phyloP scores from a whole-genome alignment of 441 rosid species.

The Populus trichocarpa region DNA sequence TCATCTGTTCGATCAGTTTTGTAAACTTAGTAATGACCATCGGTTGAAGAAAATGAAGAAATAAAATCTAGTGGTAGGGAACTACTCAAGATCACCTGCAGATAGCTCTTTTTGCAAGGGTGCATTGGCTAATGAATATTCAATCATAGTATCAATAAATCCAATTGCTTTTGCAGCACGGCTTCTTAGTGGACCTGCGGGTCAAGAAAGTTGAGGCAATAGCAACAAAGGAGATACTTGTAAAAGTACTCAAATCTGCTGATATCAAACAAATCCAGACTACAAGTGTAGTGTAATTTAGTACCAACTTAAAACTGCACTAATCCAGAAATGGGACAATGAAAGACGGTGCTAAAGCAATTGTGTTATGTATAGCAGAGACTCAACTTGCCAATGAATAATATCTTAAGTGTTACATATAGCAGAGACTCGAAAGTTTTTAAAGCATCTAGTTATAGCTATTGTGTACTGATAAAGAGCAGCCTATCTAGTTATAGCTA shows the following conservation, averaged over 20 bases:
- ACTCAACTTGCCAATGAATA: too few species aligned
- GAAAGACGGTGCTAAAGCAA: neutral
- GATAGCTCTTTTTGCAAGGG: slow-evolving; percentile 80
- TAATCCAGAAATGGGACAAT: neutral
- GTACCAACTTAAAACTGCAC: neutral
- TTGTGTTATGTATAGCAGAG: too few species aligned
- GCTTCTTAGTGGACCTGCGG: slow-evolving; percentile 74
- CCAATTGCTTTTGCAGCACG: slow-evolving; percentile 93
- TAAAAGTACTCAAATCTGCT: neutral
- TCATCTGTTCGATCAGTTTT: slow-evolving; percentile 54
- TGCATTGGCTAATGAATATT: slow-evolving; percentile 64
- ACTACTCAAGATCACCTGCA: slow-evolving; percentile 48
- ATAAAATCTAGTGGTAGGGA: neutral
- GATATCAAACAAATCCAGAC: neutral
- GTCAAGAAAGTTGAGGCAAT: neutral
- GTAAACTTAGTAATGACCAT: neutral
- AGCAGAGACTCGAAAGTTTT: too few species aligned
- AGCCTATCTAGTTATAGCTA: too few species aligned
- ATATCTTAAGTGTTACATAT: too few species aligned
- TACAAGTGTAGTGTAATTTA: neutral
- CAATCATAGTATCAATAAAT: slow-evolving; percentile 78
- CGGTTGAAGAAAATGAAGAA: neutral
- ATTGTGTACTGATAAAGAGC: too few species aligned
- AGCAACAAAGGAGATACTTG: neutral
- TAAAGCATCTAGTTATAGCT: too few species aligned